These are phyloP conservation scores for Chytriomyces confervae DNA, from an alignment of 192 early-diverging fungal genomes.

Conservation along the genomic window DNA sequence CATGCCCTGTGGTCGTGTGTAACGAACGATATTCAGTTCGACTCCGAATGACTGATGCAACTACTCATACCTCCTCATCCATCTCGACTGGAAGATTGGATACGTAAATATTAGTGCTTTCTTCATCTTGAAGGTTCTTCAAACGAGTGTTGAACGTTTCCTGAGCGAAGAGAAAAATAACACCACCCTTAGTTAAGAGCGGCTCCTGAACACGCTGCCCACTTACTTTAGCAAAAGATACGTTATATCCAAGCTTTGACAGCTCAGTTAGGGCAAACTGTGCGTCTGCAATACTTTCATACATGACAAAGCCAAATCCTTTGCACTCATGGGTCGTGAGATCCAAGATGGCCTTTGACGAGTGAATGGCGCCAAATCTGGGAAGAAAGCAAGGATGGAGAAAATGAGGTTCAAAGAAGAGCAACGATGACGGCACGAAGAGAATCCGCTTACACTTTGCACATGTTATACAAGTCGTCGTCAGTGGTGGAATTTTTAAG, in stretches of 20 bases:
- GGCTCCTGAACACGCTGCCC: neutral
- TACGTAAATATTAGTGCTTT: slow-evolving; percentile 77
- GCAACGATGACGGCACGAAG: slow-evolving; percentile 24
- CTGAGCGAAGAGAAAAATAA: slow-evolving; percentile 11
- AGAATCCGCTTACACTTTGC: slow-evolving; percentile 59
- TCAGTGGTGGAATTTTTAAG: slow-evolving; percentile 73
- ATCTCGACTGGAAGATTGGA: slow-evolving; percentile 80
- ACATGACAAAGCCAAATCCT: slow-evolving; percentile 91
- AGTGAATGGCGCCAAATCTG: slow-evolving; percentile 75
- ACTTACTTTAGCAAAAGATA: slow-evolving; percentile 74
- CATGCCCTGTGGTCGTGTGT: slow-evolving; percentile 21
- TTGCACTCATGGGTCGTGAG: slow-evolving; percentile 80
- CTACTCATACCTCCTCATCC: slow-evolving; percentile 67
- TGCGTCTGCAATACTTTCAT: slow-evolving; percentile 71
- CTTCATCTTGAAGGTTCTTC: slow-evolving; percentile 42
- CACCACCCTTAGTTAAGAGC: neutral
- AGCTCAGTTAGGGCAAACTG: slow-evolving; percentile 72
- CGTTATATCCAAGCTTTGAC: slow-evolving; percentile 66
- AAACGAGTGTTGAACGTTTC: slow-evolving; percentile 65
- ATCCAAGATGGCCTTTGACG: slow-evolving; percentile 85
- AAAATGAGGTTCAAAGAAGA: neutral
- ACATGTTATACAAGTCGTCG: slow-evolving; percentile 67
- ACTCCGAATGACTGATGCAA: slow-evolving; percentile 37
- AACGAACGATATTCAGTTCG: neutral
- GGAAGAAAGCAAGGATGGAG: neutral